A percentile compares a stretch with the other conserved stretches of the same genome.
These are phyloP conservation scores for Isoetes engelmannii DNA, from an alignment of 83 land plant species.

Conservation along the genomic window DNA sequence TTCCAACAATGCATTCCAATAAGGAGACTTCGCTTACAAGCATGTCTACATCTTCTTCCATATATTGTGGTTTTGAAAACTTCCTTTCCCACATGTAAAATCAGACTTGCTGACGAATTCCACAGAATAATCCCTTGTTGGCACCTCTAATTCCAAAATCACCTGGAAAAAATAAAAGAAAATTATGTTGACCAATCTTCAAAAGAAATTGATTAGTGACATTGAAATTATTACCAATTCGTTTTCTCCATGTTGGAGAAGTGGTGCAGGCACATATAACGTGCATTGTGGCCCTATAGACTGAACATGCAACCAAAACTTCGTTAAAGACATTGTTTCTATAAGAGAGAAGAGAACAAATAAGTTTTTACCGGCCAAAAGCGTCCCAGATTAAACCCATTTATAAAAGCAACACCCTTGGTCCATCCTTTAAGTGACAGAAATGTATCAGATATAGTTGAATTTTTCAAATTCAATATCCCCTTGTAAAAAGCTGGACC, in stretches of 20 bases:
- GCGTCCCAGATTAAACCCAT: constrained; percentile 82
- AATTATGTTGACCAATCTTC: not conserved
- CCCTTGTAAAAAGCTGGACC: constrained; percentile 62
- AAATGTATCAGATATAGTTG: constrained; percentile 54
- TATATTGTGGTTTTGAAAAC: too few relatives aligned
- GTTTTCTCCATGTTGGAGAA: constrained; percentile 61
- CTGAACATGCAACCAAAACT: constrained; percentile 33
- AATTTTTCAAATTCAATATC: constrained; percentile 26
- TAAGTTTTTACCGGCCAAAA: constrained; percentile 70
- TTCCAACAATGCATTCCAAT: too few relatives aligned
- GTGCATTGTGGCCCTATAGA: constrained; percentile 82
- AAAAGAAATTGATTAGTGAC: not conserved
- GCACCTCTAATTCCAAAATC: constrained; percentile 8
- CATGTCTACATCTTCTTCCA: too few relatives aligned
- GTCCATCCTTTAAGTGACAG: constrained; percentile 77
- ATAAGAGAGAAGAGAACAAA: not conserved
- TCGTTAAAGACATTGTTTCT: not conserved
- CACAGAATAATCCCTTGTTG: not conserved
- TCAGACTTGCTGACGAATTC: not conserved
- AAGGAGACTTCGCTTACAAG: too few relatives aligned
- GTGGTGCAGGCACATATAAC: constrained; percentile 86
- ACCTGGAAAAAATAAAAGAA: constrained; percentile 1
- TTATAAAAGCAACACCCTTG: constrained; percentile 81
- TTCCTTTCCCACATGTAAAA: constrained; percentile 7
- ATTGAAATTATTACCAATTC: constrained; percentile 42